Evolutionary conservation across 2,329 filamentous ascomycete species (phyloP).

Genomic region (Blumeriella jaapii): DNA sequence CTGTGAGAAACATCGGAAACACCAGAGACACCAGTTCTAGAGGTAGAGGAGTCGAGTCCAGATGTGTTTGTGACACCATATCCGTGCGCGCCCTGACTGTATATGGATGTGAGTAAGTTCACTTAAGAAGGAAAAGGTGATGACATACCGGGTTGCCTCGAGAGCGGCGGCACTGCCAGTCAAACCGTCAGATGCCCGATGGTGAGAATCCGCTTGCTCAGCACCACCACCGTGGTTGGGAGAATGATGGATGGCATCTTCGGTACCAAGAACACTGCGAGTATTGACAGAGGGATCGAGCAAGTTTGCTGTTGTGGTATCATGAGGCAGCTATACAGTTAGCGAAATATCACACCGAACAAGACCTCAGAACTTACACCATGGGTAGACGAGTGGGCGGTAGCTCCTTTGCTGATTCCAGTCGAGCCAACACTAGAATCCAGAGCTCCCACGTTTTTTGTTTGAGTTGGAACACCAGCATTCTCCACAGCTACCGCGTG

Average conservation of each 20-base stretch:
- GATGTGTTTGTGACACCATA: conserved; percentile 1
- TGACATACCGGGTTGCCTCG: conserved; percentile 4
- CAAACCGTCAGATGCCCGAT: conserved; percentile 9
- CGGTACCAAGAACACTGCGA: conserved; percentile 2
- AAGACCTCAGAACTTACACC: not conserved
- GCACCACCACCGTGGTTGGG: conserved; percentile 18
- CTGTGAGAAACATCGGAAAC: no score
- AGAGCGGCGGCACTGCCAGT: conserved; percentile 4
- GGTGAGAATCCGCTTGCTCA: conserved; percentile 19
- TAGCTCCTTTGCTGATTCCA: not conserved
- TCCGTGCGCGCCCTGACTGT: not conserved
- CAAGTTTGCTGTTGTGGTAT: conserved; percentile 19
- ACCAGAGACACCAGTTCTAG: not conserved
- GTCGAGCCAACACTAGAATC: conserved; percentile 2
- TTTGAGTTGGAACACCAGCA: conserved; percentile 12
- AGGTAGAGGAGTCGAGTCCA: not conserved
- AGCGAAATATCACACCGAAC: not conserved
- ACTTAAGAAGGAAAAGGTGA: not conserved
- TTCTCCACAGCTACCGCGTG: conserved; percentile 10
- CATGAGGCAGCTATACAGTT: conserved; percentile 18
- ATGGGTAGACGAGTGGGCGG: not conserved
- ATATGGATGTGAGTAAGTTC: no score
- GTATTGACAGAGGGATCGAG: conserved; percentile 21
- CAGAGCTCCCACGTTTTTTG: conserved; percentile 6
- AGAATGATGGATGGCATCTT: conserved; percentile 16